Base-by-base conservation (phyloP, 306 rosid species). In the Trifolium subterraneum region DNA sequence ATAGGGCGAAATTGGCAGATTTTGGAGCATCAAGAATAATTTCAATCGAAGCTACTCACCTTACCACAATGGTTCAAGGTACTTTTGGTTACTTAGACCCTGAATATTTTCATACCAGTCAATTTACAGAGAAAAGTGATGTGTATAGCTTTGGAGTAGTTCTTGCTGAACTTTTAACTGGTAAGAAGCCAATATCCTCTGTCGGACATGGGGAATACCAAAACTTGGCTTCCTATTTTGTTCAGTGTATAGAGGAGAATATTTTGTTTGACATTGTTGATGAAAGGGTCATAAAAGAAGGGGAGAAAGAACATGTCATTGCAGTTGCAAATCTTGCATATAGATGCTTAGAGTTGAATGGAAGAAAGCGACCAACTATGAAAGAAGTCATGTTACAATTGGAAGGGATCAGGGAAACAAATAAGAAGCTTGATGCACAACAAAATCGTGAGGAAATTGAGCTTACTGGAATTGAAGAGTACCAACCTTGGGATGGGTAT, bases 351-450 rank as follows among this genome's bases (percentile, higher is more conserved):
- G 64, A 70, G 38, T 29, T 81, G 73, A 79, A 72, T 11, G 90
- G 93, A n/a, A 85, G 33, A 68, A 80, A 71, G 4, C 81, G 89
- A 9, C 90, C 93, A 11, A 80, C 79, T 1, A 82, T 84, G 93
- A 82, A 65, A 65, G 88, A 86, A 68, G 87, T 84, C 0, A 75
- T 81, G 1, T 65, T 69, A 4, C 87, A 84, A 15, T 63, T 88
- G 14, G 89, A 85, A 74, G 6, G 52, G 47, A 70, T 83, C 9
- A 64, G 59, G 7, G 75, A 54, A 18, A 11, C 73, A 58, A 66
- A 52, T 4, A 74, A 25, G 61, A 71, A 38, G 19, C 50, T 23
- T 23, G 19, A 51, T 25, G 19, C 23, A 20, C 72, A 56, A 0
- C 72, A 44, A 31, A 38, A 45, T 4, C 74, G 10, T 9, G 79